A percentile compares a stretch with the other conserved stretches of the same genome.
These are phyloP conservation scores for Zanthoxylum bungeanum DNA, from an alignment of 345 rosid genomes.

Conservation along the genomic window DNA sequence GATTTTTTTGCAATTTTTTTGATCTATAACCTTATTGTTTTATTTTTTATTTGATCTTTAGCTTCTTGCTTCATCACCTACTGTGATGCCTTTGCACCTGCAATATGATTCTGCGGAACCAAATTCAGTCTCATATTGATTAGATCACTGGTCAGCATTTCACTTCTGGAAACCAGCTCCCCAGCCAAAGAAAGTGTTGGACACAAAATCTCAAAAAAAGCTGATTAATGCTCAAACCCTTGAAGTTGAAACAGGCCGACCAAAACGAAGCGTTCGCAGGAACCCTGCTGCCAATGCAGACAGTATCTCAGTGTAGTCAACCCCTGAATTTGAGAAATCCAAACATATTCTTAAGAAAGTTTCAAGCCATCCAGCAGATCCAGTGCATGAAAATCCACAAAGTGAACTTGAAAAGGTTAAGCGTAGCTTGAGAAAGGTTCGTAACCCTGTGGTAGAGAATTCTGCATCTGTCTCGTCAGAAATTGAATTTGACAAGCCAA, in stretches of 20 bases:
- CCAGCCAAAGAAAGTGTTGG: constrained; percentile 45
- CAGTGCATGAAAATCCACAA: constrained; percentile 66
- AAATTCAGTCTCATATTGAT: constrained; percentile 70
- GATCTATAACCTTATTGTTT: background rate
- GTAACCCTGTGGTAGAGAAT: constrained; percentile 60
- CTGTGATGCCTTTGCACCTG: constrained; percentile 55
- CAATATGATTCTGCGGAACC: constrained; percentile 50
- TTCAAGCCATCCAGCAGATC: constrained; percentile 52
- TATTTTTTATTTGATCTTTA: constrained; percentile 32
- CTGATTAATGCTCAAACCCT: constrained; percentile 38
- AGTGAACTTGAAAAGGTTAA: constrained; percentile 90
- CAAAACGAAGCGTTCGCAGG: constrained; percentile 62
- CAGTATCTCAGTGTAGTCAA: constrained; percentile 31
- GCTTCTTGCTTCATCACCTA: constrained; percentile 77
- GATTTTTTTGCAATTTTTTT: constrained; percentile 1
- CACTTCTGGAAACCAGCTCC: constrained; percentile 71
- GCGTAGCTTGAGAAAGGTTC: constrained; percentile 85
- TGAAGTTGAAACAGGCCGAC: constrained; percentile 57
- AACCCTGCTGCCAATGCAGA: constrained; percentile 55
- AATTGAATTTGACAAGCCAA: constrained; percentile 52
- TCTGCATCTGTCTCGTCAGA: constrained; percentile 54
- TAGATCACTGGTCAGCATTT: constrained; percentile 77
- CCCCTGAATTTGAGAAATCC: constrained; percentile 64
- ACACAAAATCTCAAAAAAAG: constrained; percentile 51
- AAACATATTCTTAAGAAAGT: constrained; percentile 63